Evolutionary conservation across 2,329 filamentous ascomycete species (phyloP).

Genomic region (Sodiomyces alkalinus): DNA sequence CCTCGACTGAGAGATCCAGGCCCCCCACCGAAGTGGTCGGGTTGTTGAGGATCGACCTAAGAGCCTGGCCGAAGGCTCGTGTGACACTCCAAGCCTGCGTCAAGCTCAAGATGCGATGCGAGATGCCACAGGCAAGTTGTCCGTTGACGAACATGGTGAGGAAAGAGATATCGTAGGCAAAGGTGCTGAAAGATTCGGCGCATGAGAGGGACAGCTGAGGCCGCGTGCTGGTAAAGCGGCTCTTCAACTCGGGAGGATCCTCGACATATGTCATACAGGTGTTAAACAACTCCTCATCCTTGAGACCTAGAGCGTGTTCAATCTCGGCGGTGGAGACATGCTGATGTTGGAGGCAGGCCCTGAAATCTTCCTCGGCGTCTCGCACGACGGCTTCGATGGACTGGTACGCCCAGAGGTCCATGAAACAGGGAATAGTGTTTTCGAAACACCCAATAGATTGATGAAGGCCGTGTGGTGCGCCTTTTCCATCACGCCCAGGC

Average conservation of each 20-base stretch:
- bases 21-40: slow-evolving; percentile 26
- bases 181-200: slow-evolving; percentile 23
- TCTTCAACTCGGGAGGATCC: slow-evolving; percentile 18
- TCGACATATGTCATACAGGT: slow-evolving; percentile 33
- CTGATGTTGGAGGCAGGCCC: slow-evolving; percentile 22
- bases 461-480: slow-evolving; percentile 23
- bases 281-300: slow-evolving; percentile 30
- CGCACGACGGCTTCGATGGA: slow-evolving; percentile 18
- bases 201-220: slow-evolving; percentile 16
- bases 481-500: slow-evolving; percentile 25
- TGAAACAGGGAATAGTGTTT: slow-evolving; percentile 18
- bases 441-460: slow-evolving; percentile 31
- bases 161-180: slow-evolving; percentile 30
- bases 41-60: slow-evolving; percentile 27
- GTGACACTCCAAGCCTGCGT: slow-evolving; percentile 31
- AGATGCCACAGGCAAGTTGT: slow-evolving; percentile 26
- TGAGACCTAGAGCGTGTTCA: slow-evolving; percentile 27
- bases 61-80: slow-evolving; percentile 35
- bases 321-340: slow-evolving; percentile 29
- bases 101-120: slow-evolving; percentile 25
- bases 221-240: slow-evolving; percentile 14
- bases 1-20: slow-evolving; percentile 37
- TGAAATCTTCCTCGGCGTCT: slow-evolving; percentile 16
- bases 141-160: slow-evolving; percentile 26
- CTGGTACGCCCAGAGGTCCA: slow-evolving; percentile 16